Evolutionary conservation across 352 stramenopile genomes (phyloP).

Genomic region (Pythium dissotocum): DNA sequence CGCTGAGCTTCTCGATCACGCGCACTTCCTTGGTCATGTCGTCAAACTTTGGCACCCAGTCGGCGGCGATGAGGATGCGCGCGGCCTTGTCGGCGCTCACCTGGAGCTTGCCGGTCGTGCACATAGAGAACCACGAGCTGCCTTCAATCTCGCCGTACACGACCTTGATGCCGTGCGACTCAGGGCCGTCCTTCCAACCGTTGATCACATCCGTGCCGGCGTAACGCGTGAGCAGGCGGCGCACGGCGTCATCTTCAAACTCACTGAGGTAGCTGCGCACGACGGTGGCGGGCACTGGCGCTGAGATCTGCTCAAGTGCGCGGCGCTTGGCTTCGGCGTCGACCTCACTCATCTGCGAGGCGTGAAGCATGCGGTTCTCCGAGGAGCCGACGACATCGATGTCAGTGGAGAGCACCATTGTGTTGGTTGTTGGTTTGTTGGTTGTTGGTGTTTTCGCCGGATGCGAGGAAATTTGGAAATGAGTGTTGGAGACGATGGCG

Average conservation of each 20-base stretch:
- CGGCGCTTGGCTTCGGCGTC: slow-evolving; percentile 42
- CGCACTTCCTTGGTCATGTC: slow-evolving; percentile 80
- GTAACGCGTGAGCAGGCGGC: slow-evolving; percentile 57
- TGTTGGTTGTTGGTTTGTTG: slow-evolving; percentile 26
- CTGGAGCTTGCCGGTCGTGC: slow-evolving; percentile 57
- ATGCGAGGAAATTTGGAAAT: slow-evolving; percentile 39
- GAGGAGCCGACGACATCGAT: slow-evolving; percentile 48
- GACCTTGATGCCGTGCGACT: slow-evolving; percentile 73
- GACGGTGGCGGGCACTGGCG: slow-evolving; percentile 50
- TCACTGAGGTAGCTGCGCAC: slow-evolving; percentile 50
- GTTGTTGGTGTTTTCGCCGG: slow-evolving; percentile 1
- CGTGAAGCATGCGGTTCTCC: slow-evolving; percentile 33
- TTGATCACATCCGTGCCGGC: slow-evolving; percentile 57
- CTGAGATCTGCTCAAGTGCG: slow-evolving; percentile 38
- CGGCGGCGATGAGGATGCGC: slow-evolving; percentile 44
- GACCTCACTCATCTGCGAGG: slow-evolving; percentile 31
- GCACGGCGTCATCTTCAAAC: slow-evolving; percentile 60
- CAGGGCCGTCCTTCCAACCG: slow-evolving; percentile 65
- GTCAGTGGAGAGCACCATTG: slow-evolving; percentile 45
- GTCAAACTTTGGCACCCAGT: slow-evolving; percentile 77
- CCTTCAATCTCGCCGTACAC: slow-evolving; percentile 62
- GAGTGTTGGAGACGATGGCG: slow-evolving; percentile 10
- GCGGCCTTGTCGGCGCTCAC: slow-evolving; percentile 57
- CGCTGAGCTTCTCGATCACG: slow-evolving; percentile 60
- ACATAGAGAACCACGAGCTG: slow-evolving; percentile 76